These are phyloP conservation scores for Trametes villosa DNA, from an alignment of 768 basidiomycete genomes.

Conservation along the genomic window DNA sequence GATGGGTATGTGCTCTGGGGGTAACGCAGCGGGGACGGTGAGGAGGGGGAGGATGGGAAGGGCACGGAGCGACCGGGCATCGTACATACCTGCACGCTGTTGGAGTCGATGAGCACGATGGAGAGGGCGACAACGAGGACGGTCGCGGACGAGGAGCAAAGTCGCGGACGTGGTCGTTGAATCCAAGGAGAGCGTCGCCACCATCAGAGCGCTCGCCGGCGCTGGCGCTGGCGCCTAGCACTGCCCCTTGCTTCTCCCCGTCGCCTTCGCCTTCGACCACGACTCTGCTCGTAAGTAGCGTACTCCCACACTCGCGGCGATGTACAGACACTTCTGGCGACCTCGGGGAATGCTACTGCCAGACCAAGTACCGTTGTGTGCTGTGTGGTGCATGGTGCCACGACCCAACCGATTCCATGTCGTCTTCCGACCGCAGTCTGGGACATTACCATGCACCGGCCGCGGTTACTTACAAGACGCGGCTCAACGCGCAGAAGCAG, in stretches of 20 bases:
- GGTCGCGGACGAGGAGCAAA: neutral
- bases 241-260: constrained; percentile 9
- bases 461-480: no score
- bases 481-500: no score
- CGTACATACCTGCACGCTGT: constrained; percentile 26
- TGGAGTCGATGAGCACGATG: constrained; percentile 19
- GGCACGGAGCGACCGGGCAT: constrained; percentile 16
- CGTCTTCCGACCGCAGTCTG: no score
- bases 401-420: no score
- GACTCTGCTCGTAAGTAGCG: no score
- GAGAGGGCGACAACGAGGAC: constrained; percentile 11
- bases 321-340: no score
- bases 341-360: no score
- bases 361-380: no score
- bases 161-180: constrained; percentile 20
- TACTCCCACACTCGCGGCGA: no score
- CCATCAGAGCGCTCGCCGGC: constrained; percentile 17
- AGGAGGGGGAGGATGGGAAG: constrained; percentile 30
- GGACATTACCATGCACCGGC: no score
- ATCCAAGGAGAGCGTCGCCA: constrained; percentile 14
- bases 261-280: neutral
- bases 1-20: constrained; percentile 24
- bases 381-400: no score
- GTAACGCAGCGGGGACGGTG: constrained; percentile 23
- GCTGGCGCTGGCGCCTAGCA: no score